These are phyloP conservation scores for Coccomyxa subellipsoidea DNA, from an alignment of 163 green algal genomes.

Conservation along the genomic window DNA sequence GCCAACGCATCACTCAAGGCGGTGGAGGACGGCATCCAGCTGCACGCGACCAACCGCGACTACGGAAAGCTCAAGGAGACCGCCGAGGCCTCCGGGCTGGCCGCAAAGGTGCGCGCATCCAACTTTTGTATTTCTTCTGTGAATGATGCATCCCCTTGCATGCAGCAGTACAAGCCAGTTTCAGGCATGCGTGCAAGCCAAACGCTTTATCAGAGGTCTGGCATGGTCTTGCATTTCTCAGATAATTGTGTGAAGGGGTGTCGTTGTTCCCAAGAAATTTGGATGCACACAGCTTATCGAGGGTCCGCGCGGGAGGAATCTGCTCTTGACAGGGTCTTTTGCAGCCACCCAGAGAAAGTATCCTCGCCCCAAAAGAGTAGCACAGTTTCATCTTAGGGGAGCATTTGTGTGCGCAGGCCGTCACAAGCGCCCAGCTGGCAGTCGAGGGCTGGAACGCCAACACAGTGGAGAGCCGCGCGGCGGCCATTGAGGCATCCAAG, in stretches of 20 bases:
- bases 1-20: conserved; percentile 13
- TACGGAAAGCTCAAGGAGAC: conserved; percentile 20
- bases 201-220: neutral
- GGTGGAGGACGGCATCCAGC: conserved; percentile 14
- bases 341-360: neutral
- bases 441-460: conserved; percentile 13
- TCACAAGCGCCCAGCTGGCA: neutral
- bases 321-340: neutral
- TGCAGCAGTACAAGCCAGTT: neutral
- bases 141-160: too few relatives aligned
- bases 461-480: neutral
- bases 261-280: neutral
- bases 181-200: neutral
- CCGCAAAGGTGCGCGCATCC: conserved; percentile 10
- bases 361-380: neutral
- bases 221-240: neutral
- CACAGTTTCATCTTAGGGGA: neutral
- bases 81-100: conserved; percentile 14
- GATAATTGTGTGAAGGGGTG: neutral
- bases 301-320: neutral
- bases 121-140: neutral
- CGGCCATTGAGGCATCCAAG: conserved; percentile 4
- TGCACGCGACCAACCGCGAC: conserved; percentile 12
- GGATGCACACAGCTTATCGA: neutral
- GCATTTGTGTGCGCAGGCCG: conserved; percentile 1